Conservation (phyloP, 257 asterid genomes). For the Anisodus acutangulus region DNA sequence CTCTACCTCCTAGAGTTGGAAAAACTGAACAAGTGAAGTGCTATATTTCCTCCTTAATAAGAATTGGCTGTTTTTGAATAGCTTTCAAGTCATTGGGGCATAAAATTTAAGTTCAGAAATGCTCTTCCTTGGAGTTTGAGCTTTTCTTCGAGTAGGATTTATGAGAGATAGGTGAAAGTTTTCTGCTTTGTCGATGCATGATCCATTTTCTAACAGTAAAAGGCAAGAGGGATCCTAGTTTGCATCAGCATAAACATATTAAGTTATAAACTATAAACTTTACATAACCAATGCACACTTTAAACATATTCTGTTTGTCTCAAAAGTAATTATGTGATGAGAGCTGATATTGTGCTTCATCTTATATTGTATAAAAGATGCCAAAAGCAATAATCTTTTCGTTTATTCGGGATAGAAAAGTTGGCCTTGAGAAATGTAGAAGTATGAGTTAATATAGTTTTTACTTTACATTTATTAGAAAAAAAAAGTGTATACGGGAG, state of each 20-base stretch:
- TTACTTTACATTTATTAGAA: background rate
- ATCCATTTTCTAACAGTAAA: background rate
- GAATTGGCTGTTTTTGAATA: conserved; percentile 12
- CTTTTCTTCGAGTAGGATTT: background rate
- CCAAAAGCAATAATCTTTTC: background rate
- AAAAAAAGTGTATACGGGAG: background rate
- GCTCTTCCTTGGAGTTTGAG: background rate
- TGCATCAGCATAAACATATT: background rate
- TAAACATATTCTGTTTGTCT: background rate
- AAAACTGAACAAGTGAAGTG: conserved; percentile 17
- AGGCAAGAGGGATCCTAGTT: conserved; percentile 7
- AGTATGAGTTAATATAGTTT: background rate
- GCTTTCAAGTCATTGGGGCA: conserved; percentile 15
- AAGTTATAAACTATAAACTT: background rate
- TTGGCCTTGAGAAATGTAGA: background rate
- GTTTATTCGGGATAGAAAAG: background rate
- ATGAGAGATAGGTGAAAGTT: conserved; percentile 15
- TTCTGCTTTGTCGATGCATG: background rate
- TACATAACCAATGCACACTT: conserved; percentile 20
- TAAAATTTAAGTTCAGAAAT: background rate
- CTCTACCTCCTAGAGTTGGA: background rate
- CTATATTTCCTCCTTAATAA: background rate
- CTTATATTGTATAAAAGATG: background rate
- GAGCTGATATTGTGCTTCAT: background rate
- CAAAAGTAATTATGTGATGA: background rate